Evolutionary conservation across 2,329 filamentous ascomycete species (phyloP).

Genomic region (Colletotrichum incanum): DNA sequence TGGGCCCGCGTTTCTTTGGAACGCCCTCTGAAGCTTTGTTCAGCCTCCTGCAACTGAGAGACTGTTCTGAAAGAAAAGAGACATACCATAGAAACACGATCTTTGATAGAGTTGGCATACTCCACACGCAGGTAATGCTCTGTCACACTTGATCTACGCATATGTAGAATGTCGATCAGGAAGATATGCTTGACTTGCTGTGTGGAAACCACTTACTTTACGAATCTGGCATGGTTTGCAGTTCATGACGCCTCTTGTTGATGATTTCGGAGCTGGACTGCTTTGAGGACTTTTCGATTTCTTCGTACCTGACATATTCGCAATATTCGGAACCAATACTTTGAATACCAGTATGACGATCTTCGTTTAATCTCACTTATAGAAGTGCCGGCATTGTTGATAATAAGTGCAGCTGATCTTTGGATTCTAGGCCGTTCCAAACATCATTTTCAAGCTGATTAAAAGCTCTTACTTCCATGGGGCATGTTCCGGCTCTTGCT

Average conservation of each 20-base stretch:
- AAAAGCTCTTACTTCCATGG: constrained; percentile 10
- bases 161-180: constrained; percentile 33
- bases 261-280: constrained; percentile 22
- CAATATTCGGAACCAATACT: neutral
- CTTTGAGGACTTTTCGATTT: constrained; percentile 29
- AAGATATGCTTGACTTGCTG: constrained; percentile 22
- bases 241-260: constrained; percentile 32
- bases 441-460: constrained; percentile 8
- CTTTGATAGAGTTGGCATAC: constrained; percentile 40
- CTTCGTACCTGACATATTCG: constrained; percentile 31
- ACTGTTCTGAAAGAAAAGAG: neutral
- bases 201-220: constrained; percentile 23
- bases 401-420: constrained; percentile 36
- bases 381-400: constrained; percentile 19
- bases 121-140: constrained; percentile 37
- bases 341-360: neutral
- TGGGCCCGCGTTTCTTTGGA: constrained; percentile 30
- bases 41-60: neutral
- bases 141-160: constrained; percentile 41
- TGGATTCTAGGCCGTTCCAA: constrained; percentile 11
- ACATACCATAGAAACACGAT: constrained; percentile 36
- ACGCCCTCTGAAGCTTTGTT: constrained; percentile 13
- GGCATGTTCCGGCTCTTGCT: constrained; percentile 23
- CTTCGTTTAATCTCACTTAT: neutral
- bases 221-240: constrained; percentile 38